These are phyloP conservation scores for Trichoderma citrinoviride DNA, from an alignment of 2,329 filamentous ascomycete species.

Conservation along the genomic window DNA sequence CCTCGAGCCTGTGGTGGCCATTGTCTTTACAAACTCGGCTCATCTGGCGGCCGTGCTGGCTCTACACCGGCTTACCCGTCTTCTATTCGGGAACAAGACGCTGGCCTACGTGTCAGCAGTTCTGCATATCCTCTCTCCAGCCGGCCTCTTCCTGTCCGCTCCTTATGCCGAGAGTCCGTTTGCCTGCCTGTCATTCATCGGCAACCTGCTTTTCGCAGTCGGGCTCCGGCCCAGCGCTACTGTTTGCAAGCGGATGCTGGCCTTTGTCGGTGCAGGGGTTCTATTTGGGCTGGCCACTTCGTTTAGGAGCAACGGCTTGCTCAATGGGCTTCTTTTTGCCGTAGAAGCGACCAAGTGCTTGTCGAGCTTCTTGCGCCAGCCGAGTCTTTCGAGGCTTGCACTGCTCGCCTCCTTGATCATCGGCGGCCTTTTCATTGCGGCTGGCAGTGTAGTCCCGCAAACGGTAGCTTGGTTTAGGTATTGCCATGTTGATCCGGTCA, in stretches of 20 bases:
- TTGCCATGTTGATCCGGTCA: constrained; percentile 45
- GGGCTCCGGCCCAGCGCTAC: constrained; percentile 34
- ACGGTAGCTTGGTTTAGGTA: constrained; percentile 69
- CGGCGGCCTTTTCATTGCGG: constrained; percentile 65
- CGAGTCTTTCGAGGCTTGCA: constrained; percentile 42
- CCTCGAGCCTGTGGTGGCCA: constrained; percentile 53
- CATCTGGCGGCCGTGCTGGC: constrained; percentile 74
- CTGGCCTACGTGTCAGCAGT: constrained; percentile 66
- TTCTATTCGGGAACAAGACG: constrained; percentile 51
- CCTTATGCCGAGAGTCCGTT: constrained; percentile 82
- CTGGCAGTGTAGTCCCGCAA: constrained; percentile 72
- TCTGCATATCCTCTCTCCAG: constrained; percentile 81
- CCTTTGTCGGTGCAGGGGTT: constrained; percentile 61
- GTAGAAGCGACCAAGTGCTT: constrained; percentile 52
- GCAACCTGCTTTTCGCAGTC: constrained; percentile 66
- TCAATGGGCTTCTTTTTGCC: constrained; percentile 76
- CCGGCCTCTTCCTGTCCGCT: constrained; percentile 83
- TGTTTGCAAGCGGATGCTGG: constrained; percentile 42
- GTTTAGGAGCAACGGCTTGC: constrained; percentile 80
- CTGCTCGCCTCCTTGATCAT: constrained; percentile 58
- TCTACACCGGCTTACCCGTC: constrained; percentile 63
- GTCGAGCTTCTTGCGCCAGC: constrained; percentile 27
- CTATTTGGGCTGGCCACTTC: constrained; percentile 69
- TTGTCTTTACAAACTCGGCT: constrained; percentile 66
- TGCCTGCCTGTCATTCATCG: constrained; percentile 72